Conservation (phyloP, 2,329 filamentous ascomycete genomes). For the Parastagonospora nodorum region DNA sequence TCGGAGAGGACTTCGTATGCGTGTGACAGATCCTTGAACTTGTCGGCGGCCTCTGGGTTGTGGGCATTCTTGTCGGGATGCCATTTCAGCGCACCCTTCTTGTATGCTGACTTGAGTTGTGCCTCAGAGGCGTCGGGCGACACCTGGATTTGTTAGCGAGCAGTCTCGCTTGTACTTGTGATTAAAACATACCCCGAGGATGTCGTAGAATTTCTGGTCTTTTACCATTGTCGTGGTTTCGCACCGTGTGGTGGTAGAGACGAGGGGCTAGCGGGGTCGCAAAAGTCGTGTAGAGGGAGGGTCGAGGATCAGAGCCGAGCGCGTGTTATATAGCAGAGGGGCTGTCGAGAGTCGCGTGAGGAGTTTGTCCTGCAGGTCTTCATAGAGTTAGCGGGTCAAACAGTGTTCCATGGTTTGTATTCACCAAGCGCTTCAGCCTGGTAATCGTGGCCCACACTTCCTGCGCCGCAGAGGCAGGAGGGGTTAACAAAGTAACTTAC, state of each 20-base stretch:
- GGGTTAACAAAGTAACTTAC: constrained; percentile 21
- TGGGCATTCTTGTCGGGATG: constrained; percentile 95
- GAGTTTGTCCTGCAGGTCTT: constrained; percentile 4
- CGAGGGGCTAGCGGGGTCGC: constrained; percentile 34
- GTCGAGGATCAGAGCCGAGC: constrained; percentile 3
- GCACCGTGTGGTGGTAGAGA: constrained; percentile 11
- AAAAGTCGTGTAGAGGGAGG: constrained; percentile 22
- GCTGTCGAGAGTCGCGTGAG: constrained; percentile 7
- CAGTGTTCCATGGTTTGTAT: constrained; percentile 13
- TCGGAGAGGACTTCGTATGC: constrained; percentile 96
- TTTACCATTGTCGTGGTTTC: constrained; percentile 68
- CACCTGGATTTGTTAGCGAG: constrained; percentile 61
- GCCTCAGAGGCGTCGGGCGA: constrained; percentile 77
- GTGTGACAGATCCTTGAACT: constrained; percentile 97
- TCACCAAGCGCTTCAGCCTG: constrained; percentile 22
- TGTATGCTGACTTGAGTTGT: constrained; percentile 91
- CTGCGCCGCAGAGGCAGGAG: constrained; percentile 6
- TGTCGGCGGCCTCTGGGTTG: constrained; percentile 91
- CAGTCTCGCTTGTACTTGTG: constrained; percentile 32
- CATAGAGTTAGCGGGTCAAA: constrained; percentile 22
- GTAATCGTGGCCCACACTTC: constrained; percentile 12
- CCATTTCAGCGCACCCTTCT: constrained; percentile 79
- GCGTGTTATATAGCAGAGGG: neutral
- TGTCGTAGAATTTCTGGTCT: constrained; percentile 79
- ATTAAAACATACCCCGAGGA: constrained; percentile 67